Evolutionary conservation across 371 early-diverging fungal genomes (phyloP).

Genomic region (Mortierella polycephala): DNA sequence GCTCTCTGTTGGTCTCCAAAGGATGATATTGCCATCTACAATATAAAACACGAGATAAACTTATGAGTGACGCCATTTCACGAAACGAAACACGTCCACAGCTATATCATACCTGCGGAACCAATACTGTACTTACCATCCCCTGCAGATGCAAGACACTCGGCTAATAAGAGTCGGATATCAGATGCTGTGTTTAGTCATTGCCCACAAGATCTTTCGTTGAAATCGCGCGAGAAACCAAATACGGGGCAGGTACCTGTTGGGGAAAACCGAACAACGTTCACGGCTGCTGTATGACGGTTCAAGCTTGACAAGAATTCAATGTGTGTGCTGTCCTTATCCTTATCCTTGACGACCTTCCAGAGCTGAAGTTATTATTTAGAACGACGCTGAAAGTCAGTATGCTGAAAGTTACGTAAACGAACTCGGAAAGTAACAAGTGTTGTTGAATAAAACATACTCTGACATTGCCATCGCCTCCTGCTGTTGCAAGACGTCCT

Average conservation of each 20-base stretch:
- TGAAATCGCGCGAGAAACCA: not conserved
- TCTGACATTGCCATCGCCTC: constrained; percentile 90
- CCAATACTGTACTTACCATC: constrained; percentile 73
- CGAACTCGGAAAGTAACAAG: not conserved
- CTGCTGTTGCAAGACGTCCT: constrained; percentile 88
- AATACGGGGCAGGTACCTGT: constrained; percentile 54
- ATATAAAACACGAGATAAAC: not conserved
- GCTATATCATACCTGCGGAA: not conserved
- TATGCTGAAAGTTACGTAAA: not conserved
- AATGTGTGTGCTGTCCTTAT: constrained; percentile 64
- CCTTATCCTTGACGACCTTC: constrained; percentile 59
- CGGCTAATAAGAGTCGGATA: constrained; percentile 50
- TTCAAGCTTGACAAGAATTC: constrained; percentile 87
- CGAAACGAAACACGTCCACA: not conserved
- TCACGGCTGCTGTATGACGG: constrained; percentile 91
- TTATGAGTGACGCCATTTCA: not conserved
- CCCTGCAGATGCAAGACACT: constrained; percentile 87
- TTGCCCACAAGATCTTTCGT: not conserved
- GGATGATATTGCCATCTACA: constrained; percentile 81
- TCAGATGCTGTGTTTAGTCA: not conserved
- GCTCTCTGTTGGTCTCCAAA: constrained; percentile 80
- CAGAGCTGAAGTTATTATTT: constrained; percentile 68
- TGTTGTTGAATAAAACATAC: constrained; percentile 55
- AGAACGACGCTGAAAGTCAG: too few species aligned
- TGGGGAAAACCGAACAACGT: constrained; percentile 94